Evolutionary conservation across 1,139 yeast species (phyloP), one percentile per base, ranked within the genome.

Genomic region (Entelexis paramagnoliae): DNA sequence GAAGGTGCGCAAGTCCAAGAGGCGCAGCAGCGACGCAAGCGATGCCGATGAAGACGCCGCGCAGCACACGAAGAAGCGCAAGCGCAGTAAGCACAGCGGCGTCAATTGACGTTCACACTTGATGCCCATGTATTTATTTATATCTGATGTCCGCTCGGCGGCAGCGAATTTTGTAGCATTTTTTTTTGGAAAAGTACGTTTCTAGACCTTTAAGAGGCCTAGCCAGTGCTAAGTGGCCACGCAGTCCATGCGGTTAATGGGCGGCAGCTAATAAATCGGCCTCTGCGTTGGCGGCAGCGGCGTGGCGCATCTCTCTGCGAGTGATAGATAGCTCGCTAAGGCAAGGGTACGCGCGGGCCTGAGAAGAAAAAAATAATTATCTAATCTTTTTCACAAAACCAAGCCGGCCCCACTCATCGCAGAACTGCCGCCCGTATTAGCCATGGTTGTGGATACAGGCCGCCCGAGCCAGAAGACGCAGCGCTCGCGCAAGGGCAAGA

Each of bases 401-500:
- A 32, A 20, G 13, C 2, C n/a, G n/a, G 2, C 1, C n/a, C 29
- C 29, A 24, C 38, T n/a, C 43, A 14, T 13, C 24, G 24, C 24
- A 22, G 4, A 42, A 14, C 36, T 22, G 6, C 28, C 13, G 6
- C 28, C 13, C 20, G 28, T 20, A 13, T 3, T 11, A 10, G 42
- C 35, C 41, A 54, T 54, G 64, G 65, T 48, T 11, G 24, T 45
- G 35, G 64, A 63, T 45, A 53, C 63, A 10, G 66, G 66, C 22
- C 53, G 69, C 30, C 71, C 67, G 9, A 56, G 67, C 13, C 67
- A 64, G 49, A 63, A 61, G 58, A 60, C 57, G 53, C 96, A 87
- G 68, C 67, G 82, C 8, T 85, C 96, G 7, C 77, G 97, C 63
- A 91, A 91, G 72, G 95, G 96, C 50, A 89, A 85, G 74, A 81